These are phyloP conservation scores for Solanum hybrid DNA, from an alignment of 305 asterid species.

Conservation along the genomic window DNA sequence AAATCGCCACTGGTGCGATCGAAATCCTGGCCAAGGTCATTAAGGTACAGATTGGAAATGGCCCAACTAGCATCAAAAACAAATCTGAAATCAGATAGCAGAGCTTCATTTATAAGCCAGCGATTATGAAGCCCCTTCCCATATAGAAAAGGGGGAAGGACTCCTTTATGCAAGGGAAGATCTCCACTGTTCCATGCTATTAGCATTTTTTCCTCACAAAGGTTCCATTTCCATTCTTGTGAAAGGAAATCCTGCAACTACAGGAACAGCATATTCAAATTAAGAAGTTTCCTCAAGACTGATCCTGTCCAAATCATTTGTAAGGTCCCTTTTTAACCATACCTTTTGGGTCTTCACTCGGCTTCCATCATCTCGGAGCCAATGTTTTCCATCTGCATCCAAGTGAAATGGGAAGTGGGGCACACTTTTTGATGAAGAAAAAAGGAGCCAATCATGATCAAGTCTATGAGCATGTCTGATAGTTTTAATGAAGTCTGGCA, in stretches of 20 bases:
- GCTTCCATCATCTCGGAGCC: slow-evolving; percentile 44
- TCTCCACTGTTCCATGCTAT: slow-evolving; percentile 89
- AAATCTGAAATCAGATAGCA: slow-evolving; percentile 64
- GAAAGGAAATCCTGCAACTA: slow-evolving; percentile 66
- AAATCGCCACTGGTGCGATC: slow-evolving; percentile 10
- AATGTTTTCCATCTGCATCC: slow-evolving; percentile 44
- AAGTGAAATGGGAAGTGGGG: slow-evolving; percentile 49
- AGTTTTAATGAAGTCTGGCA: slow-evolving; percentile 53
- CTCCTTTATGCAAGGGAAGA: slow-evolving; percentile 76
- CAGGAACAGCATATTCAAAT: slow-evolving; percentile 19
- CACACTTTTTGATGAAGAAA: slow-evolving; percentile 41
- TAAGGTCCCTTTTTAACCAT: slow-evolving; percentile 10
- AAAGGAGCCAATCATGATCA: slow-evolving; percentile 80
- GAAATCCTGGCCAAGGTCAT: slow-evolving; percentile 24
- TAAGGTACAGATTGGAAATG: slow-evolving; percentile 44
- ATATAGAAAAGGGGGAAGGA: slow-evolving; percentile 76
- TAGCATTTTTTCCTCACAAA: slow-evolving; percentile 47
- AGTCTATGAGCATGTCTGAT: slow-evolving; percentile 61
- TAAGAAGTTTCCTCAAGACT: slow-evolving; percentile 5
- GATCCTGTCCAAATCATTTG: slow-evolving; percentile 6
- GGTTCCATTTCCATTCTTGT: slow-evolving; percentile 14
- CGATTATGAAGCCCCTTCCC: slow-evolving; percentile 66
- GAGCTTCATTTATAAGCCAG: slow-evolving; percentile 75
- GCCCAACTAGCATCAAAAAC: slow-evolving; percentile 72
- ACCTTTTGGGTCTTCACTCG: slow-evolving; percentile 38